Conservation (phyloP, 768 basidiomycete genomes). For the button mushroom (Agaricus bisporus) region DNA sequence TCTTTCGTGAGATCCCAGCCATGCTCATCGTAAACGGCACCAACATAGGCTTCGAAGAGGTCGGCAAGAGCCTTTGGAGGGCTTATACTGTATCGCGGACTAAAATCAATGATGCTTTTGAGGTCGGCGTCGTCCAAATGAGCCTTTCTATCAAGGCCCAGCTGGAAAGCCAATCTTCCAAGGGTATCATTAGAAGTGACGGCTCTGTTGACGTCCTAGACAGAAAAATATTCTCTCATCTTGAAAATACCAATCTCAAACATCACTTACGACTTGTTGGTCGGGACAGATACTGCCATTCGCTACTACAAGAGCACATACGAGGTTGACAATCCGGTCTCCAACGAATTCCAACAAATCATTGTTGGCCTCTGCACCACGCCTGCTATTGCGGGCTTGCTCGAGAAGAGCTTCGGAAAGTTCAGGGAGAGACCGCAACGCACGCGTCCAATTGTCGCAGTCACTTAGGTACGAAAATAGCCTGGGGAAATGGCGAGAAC, state of each 20-base stretch:
- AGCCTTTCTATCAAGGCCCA: constrained; percentile 21
- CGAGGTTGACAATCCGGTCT: constrained; percentile 25
- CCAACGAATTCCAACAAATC: constrained; percentile 28
- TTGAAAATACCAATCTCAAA: background rate
- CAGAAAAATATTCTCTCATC: background rate
- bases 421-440: background rate
- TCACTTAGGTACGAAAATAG: constrained; percentile 1
- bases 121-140: constrained; percentile 15
- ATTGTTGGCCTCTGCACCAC: constrained; percentile 21
- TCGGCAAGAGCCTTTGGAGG: constrained; percentile 27
- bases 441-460: background rate
- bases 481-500: background rate
- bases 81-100: constrained; percentile 7
- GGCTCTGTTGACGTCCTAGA: constrained; percentile 18
- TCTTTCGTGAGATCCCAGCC: constrained; percentile 19
- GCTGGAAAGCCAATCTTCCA: constrained; percentile 22
- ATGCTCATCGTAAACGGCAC: constrained; percentile 23
- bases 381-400: constrained; percentile 20
- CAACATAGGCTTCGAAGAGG: constrained; percentile 25
- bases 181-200: constrained; percentile 26
- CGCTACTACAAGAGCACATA: constrained; percentile 22
- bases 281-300: constrained; percentile 20
- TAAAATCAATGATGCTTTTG: constrained; percentile 16
- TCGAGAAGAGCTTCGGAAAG: constrained; percentile 6
- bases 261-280: constrained; percentile 21